phyloP scores from a whole-genome alignment of 208 protist genomes.

The Leishmania amazonensis region DNA sequence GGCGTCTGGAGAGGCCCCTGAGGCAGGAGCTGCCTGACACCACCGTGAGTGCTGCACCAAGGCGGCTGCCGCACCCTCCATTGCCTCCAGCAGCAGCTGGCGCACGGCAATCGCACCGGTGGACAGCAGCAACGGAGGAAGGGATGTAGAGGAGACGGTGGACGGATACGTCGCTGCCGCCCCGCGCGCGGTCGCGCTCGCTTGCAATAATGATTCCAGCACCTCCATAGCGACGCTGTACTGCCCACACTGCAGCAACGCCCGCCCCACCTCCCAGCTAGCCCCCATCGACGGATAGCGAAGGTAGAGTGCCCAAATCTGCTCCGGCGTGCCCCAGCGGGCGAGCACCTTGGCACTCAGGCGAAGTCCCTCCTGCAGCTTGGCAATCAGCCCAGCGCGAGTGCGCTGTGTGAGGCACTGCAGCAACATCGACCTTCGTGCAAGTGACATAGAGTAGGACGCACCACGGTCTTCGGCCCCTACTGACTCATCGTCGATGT shows the following conservation, averaged over 20 bases:
- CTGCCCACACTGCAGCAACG: conserved; percentile 46
- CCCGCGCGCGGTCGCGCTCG: not conserved
- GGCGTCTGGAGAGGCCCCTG: not conserved
- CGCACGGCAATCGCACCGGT: conserved; percentile 20
- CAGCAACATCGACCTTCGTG: conserved; percentile 7
- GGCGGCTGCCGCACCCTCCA: conserved; percentile 27
- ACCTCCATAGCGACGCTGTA: conserved; percentile 45
- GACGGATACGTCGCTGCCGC: not conserved
- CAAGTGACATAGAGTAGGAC: not conserved
- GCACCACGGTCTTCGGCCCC: not conserved
- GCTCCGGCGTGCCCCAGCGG: conserved; percentile 37
- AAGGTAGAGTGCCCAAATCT: conserved; percentile 41
- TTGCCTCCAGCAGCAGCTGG: conserved; percentile 30
- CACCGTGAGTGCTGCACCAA: conserved; percentile 10
- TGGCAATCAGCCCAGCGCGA: conserved; percentile 29
- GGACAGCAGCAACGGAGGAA: not conserved
- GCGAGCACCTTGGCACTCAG: conserved; percentile 68
- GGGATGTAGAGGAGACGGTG: not conserved
- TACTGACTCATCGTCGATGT: not conserved
- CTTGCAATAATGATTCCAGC: conserved; percentile 41
- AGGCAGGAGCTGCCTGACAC: not conserved
- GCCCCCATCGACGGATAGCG: conserved; percentile 53
- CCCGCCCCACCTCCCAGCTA: conserved; percentile 69
- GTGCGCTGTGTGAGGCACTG: conserved; percentile 37
- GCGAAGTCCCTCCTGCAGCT: conserved; percentile 59